These are phyloP conservation scores for Schizosaccharomyces cryophilus DNA, from an alignment of 805 yeast species.

Conservation along the genomic window DNA sequence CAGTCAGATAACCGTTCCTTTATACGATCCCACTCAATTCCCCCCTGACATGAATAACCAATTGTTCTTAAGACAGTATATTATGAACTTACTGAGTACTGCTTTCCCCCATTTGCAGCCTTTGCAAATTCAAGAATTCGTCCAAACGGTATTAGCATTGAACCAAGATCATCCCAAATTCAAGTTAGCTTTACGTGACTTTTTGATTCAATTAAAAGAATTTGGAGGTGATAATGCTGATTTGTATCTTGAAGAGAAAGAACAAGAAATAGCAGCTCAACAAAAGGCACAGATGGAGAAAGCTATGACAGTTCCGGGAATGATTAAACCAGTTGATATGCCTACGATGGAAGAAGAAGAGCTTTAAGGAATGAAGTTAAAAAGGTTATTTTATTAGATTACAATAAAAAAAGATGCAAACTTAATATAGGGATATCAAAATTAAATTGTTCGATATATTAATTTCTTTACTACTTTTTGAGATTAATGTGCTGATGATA, in stretches of 20 bases:
- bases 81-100: constrained; percentile 53
- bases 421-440: too few relatives aligned
- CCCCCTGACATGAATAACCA: constrained; percentile 68
- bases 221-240: constrained; percentile 62
- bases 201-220: constrained; percentile 86
- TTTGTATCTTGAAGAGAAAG: constrained; percentile 80
- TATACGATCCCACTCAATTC: constrained; percentile 58
- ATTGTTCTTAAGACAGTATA: constrained; percentile 50
- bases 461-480: too few relatives aligned
- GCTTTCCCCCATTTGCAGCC: constrained; percentile 84
- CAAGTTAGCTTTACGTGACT: constrained; percentile 72
- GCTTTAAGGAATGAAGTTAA: constrained; percentile 2
- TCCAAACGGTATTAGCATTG: constrained; percentile 42
- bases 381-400: neutral
- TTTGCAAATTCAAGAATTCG: constrained; percentile 61
- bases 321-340: constrained; percentile 81
- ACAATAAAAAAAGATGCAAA: neutral
- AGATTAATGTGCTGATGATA: too few relatives aligned
- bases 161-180: constrained; percentile 55
- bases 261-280: constrained; percentile 46
- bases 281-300: constrained; percentile 47
- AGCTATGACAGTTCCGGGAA: constrained; percentile 75
- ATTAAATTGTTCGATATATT: too few relatives aligned
- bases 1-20: constrained; percentile 47
- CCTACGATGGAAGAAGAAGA: constrained; percentile 29